A percentile compares a stretch with the other conserved stretches of the same genome.
Evolutionary conservation across 495 filamentous ascomycete genomes (phyloP).

Genomic region (Niebla homalea): DNA sequence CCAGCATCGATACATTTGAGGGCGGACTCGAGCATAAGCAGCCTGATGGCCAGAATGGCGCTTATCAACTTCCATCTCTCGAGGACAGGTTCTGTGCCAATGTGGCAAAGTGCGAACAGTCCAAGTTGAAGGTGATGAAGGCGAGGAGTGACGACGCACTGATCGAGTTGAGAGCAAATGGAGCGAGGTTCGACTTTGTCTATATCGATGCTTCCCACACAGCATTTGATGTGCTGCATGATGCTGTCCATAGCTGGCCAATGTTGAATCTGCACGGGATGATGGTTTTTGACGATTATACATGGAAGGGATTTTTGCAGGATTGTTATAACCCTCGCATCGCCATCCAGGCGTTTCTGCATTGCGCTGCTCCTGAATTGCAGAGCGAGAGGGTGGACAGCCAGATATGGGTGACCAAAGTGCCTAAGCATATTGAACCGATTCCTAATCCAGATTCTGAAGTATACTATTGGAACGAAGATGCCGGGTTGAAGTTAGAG

Average conservation of each 20-base stretch:
- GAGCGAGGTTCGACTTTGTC: slow-evolving; percentile 3
- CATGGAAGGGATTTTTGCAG: slow-evolving; percentile 7
- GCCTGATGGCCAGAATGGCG: background rate
- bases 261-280: slow-evolving; percentile 4
- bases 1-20: slow-evolving; percentile 8
- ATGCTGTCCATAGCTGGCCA: slow-evolving; percentile 7
- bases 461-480: slow-evolving; percentile 8
- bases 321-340: slow-evolving; percentile 12
- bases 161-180: background rate
- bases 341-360: slow-evolving; percentile 5
- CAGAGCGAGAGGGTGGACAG: background rate
- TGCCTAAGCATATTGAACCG: slow-evolving; percentile 1
- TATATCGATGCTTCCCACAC: slow-evolving; percentile 13
- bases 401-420: slow-evolving; percentile 9
- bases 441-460: slow-evolving; percentile 7
- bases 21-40: slow-evolving; percentile 12
- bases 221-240: slow-evolving; percentile 11
- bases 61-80: slow-evolving; percentile 1
- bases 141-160: slow-evolving; percentile 11
- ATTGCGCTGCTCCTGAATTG: slow-evolving; percentile 1
- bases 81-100: slow-evolving; percentile 8
- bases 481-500: background rate
- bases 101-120: slow-evolving; percentile 3
- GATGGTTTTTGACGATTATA: slow-evolving; percentile 8
- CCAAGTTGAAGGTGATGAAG: slow-evolving; percentile 9